Conservation (phyloP, 345 rosid genomes). For the Punica granatum region DNA sequence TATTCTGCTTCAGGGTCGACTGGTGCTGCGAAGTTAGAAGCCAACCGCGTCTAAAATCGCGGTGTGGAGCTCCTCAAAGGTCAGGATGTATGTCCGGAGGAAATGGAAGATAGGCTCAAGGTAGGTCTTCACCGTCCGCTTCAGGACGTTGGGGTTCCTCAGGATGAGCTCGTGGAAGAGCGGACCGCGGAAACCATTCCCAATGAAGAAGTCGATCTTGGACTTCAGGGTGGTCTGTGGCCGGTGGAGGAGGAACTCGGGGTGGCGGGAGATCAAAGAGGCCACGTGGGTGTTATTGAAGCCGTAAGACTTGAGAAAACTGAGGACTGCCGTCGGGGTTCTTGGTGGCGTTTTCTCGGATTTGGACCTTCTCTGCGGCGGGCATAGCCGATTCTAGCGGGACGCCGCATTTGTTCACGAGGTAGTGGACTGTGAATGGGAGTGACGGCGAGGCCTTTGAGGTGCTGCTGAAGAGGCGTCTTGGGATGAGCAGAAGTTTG, state of each 20-base stretch:
- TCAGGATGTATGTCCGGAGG: constrained; percentile 5
- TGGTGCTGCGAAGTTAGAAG: neutral
- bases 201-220: constrained; percentile 16
- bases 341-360: neutral
- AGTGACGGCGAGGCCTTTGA: neutral
- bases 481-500: too few species aligned
- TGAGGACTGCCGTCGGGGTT: constrained; percentile 9
- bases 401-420: constrained; percentile 6
- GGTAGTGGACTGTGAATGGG: constrained; percentile 6
- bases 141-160: constrained; percentile 3
- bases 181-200: constrained; percentile 5
- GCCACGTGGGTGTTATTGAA: constrained; percentile 12
- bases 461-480: neutral
- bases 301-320: constrained; percentile 13
- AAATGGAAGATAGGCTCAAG: constrained; percentile 8
- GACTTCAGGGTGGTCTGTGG: constrained; percentile 11
- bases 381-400: constrained; percentile 6
- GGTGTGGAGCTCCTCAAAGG: constrained; percentile 2
- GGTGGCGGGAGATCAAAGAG: constrained; percentile 4
- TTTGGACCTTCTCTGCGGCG: constrained; percentile 1
- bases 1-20: constrained; percentile 1
- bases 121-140: neutral
- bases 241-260: constrained; percentile 8
- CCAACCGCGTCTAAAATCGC: constrained; percentile 11
- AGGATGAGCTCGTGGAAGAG: constrained; percentile 9